phyloP scores from a whole-genome alignment of 331 rosid species.

The Telfairia occidentalis region DNA sequence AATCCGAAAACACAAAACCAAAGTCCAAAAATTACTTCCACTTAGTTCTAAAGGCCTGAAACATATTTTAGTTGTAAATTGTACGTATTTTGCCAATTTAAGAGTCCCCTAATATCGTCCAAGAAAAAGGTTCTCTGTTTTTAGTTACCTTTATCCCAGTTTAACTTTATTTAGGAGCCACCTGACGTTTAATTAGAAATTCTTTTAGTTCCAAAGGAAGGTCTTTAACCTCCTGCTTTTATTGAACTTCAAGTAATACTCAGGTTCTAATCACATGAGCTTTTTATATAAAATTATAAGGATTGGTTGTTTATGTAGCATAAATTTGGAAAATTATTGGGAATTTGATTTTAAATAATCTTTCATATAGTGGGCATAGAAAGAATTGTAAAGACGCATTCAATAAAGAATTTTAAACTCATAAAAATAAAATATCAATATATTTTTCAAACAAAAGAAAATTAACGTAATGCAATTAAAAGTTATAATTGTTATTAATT shows the following conservation, averaged over 20 bases:
- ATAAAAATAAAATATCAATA: too few species aligned
- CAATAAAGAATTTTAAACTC: too few species aligned
- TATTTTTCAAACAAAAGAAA: too few species aligned
- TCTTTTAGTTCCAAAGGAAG: neutral
- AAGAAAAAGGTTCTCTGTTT: neutral
- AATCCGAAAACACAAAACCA: neutral
- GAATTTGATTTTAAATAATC: neutral
- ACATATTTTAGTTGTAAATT: neutral
- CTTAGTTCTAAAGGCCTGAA: neutral
- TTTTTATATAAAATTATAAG: too few species aligned
- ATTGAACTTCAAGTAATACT: neutral
- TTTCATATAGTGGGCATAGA: neutral
- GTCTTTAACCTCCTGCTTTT: neutral
- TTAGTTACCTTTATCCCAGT: neutral
- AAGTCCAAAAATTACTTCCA: neutral
- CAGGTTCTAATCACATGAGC: neutral
- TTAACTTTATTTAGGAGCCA: neutral
- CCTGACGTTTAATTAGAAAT: neutral
- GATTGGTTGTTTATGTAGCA: neutral
- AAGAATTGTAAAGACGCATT: too few species aligned
- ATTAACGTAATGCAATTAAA: too few species aligned
- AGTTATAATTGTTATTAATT: too few species aligned
- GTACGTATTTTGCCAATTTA: neutral
- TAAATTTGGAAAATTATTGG: neutral
- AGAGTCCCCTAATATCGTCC: neutral